Evolutionary conservation across 805 yeast species (phyloP), one percentile per base, ranked within the genome.

Genomic region (Metschnikowia vanudenii): DNA sequence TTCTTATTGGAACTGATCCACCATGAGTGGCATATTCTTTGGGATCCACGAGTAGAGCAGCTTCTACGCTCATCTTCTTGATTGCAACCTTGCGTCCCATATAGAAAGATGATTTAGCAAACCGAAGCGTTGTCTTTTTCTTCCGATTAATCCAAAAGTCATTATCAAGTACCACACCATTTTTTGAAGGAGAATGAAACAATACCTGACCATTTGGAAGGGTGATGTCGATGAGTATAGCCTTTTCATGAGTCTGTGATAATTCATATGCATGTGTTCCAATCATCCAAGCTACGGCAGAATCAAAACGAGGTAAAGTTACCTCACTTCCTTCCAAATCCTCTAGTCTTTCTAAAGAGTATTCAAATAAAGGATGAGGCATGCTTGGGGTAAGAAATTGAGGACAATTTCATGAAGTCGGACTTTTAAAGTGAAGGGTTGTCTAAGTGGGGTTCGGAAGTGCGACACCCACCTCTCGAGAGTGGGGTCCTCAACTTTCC

Each of bases 131-230:
- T 4, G 80, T 68, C 43, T 65, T 74, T 56, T 65, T 65, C 61
- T 80, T 80, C 54, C 82, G 67, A 22, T 59, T 57, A 26, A 80
- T 72, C 83, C 84, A 80, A 28, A 59, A 54, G 48, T 79, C 84
- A 49, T 80, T 80, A 52, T 79, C 84, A n/a, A 65, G 60, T 10
- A 65, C 54, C 11, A 75, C 61, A 1, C 74, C 76, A 10, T 61
- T 52, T 12, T 57, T 62, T 14, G 71, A 63, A 19, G 61, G 65
- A 5, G 74, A 53, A 49, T 78, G 79, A 67, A 77, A 80, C 29
- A 79, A 56, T 13, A 67, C 66, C 35, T 74, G 79, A 3, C 80
- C 81, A 19, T 67, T 62, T 4, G 72, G 52, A 6, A 75, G 60
- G 12, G 79, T 59, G 50, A 80, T 69, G 47, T 80, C 80, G 46